These are phyloP conservation scores for Fusarium sp. DNA, from an alignment of 2,329 filamentous ascomycete species.

Conservation along the genomic window DNA sequence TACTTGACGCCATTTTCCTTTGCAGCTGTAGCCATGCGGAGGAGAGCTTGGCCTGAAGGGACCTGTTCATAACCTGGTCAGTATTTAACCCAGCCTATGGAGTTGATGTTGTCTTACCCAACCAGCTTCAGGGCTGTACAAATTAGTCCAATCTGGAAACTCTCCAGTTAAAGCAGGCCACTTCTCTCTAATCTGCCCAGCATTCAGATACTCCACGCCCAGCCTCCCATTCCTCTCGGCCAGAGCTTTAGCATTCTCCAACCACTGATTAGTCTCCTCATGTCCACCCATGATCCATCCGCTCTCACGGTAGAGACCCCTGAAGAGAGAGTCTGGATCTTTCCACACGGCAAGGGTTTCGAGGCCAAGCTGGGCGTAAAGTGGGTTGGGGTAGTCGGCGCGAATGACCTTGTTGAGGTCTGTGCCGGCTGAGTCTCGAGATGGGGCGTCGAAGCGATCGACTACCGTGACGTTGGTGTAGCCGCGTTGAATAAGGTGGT, in stretches of 20 bases:
- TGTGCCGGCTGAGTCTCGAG: constrained; percentile 63
- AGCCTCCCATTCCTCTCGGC: constrained; percentile 39
- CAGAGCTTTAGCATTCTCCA: constrained; percentile 42
- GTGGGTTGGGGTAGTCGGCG: constrained; percentile 67
- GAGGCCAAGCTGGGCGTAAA: constrained; percentile 62
- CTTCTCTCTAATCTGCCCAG: constrained; percentile 39
- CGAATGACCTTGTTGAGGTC: constrained; percentile 72
- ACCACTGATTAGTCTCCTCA: constrained; percentile 43
- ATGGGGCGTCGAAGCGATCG: constrained; percentile 56
- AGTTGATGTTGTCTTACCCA: constrained; percentile 41
- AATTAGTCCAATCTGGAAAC: constrained; percentile 45
- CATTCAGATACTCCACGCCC: constrained; percentile 43
- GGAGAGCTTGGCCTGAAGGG: constrained; percentile 43
- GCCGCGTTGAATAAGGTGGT: constrained; percentile 56
- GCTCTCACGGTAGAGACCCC: constrained; percentile 46
- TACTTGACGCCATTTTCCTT: constrained; percentile 43
- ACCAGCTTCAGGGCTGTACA: constrained; percentile 43
- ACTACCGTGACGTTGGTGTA: constrained; percentile 60
- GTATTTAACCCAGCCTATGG: accelerated
- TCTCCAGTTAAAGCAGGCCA: constrained; percentile 47
- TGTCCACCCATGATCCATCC: constrained; percentile 48
- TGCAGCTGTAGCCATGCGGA: constrained; percentile 48
- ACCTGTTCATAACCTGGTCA: constrained; percentile 11
- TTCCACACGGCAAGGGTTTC: constrained; percentile 48
- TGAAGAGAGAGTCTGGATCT: constrained; percentile 43